Evolutionary conservation across 805 yeast species (phyloP).

Genomic region (Yamadazyma sp.): DNA sequence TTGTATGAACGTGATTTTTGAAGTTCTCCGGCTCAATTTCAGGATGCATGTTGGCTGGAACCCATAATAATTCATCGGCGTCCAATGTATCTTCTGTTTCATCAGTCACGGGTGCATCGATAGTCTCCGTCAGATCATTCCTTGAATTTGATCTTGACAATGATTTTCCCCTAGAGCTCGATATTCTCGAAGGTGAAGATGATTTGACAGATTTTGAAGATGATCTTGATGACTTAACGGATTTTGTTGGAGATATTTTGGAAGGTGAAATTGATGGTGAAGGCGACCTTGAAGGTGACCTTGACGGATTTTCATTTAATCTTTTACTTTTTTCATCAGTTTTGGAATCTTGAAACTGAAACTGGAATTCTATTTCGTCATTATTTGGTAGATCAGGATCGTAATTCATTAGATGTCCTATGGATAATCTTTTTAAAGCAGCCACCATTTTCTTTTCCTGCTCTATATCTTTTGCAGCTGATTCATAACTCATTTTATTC

Average conservation of each 20-base stretch:
- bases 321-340: conserved; percentile 6
- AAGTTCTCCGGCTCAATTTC: conserved; percentile 91
- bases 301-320: conserved; percentile 2
- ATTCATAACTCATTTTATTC: conserved; percentile 31
- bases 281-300: conserved; percentile 8
- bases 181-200: conserved; percentile 2
- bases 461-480: conserved; percentile 75
- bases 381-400: conserved; percentile 67
- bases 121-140: not conserved
- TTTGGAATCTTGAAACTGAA: conserved; percentile 14
- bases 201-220: too few species aligned
- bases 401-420: conserved; percentile 56
- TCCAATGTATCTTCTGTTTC: conserved; percentile 1
- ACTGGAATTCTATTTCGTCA: conserved; percentile 24
- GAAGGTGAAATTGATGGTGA: conserved; percentile 6
- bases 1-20: conserved; percentile 59
- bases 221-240: conserved; percentile 2
- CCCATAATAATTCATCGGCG: conserved; percentile 69
- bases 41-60: conserved; percentile 93
- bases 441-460: conserved; percentile 71
- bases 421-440: conserved; percentile 68
- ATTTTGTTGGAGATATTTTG: conserved; percentile 1
- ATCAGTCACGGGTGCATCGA: not conserved
- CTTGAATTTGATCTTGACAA: conserved; percentile 1
- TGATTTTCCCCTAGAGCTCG: not conserved